Percentiles rank a stretch among this genome's conserved stretches.
Conservation (phyloP, 2,329 filamentous ascomycete genomes). For the Claviceps pusilla region DNA sequence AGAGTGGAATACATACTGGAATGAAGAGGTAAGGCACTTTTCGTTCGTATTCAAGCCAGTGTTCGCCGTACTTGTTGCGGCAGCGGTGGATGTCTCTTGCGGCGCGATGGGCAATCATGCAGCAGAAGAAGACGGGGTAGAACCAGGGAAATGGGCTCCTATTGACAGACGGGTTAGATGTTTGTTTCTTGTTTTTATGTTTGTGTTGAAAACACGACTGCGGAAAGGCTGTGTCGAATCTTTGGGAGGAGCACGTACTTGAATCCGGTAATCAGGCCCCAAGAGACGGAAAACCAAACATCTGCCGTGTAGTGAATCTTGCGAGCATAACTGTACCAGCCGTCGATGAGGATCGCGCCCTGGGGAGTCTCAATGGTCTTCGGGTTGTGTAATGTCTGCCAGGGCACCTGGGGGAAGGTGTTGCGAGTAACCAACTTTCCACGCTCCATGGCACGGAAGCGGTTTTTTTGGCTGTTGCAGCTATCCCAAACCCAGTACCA, state of each 20-base stretch:
- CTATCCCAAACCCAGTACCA: conserved; percentile 90
- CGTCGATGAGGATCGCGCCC: conserved; percentile 66
- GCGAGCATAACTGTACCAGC: conserved; percentile 66
- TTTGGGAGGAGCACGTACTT: conserved; percentile 13
- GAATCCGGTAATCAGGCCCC: conserved; percentile 38
- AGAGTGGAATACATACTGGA: conserved; percentile 32
- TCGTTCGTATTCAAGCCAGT: conserved; percentile 67
- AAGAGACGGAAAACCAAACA: conserved; percentile 32
- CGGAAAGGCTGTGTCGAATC: background rate
- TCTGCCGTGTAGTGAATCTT: conserved; percentile 42
- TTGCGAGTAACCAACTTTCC: conserved; percentile 56
- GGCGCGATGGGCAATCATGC: conserved; percentile 72
- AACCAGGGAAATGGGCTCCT: conserved; percentile 78
- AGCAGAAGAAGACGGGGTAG: conserved; percentile 68
- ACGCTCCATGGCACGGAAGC: conserved; percentile 67
- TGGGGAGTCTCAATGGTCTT: conserved; percentile 58
- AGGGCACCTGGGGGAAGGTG: conserved; percentile 82
- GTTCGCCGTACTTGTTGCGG: conserved; percentile 64
- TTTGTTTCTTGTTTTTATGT: too few relatives aligned
- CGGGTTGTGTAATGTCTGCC: conserved; percentile 69
- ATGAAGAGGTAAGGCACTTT: conserved; percentile 74
- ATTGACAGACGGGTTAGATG: conserved; percentile 4
- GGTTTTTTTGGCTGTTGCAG: conserved; percentile 85
- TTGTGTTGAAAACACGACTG: background rate
- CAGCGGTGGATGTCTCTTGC: conserved; percentile 64